Percentiles rank a stretch among this genome's conserved stretches.
Conservation (phyloP, 495 filamentous ascomycete species). For the Diplogelasinospora grovesii region DNA sequence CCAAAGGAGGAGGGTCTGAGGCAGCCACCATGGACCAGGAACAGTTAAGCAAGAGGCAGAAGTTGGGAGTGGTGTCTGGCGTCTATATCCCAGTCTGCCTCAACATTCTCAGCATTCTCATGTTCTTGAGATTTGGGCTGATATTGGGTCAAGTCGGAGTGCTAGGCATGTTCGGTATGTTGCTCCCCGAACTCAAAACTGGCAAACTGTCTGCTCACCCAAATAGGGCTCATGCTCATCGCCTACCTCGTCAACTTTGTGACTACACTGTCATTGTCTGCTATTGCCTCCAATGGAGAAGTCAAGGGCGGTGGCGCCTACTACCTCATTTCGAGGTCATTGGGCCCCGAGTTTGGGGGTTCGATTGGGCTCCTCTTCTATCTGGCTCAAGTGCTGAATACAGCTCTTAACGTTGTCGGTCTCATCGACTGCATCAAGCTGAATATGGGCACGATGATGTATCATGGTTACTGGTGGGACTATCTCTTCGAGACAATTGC, state of each 20-base stretch:
- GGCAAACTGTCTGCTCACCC: too few relatives aligned
- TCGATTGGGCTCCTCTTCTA: conserved; percentile 89
- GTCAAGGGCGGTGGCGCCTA: conserved; percentile 85
- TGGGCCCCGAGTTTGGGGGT: conserved; percentile 88
- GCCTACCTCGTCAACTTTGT: conserved; percentile 74
- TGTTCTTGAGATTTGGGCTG: conserved; percentile 81
- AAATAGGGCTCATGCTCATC: conserved; percentile 59
- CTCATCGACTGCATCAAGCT: conserved; percentile 75
- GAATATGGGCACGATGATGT: conserved; percentile 67
- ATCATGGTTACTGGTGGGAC: conserved; percentile 66
- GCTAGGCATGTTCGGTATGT: conserved; percentile 68
- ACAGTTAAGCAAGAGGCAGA: conserved; percentile 35
- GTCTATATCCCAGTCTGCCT: conserved; percentile 82
- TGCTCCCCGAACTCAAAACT: conserved; percentile 2
- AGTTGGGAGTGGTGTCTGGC: conserved; percentile 68
- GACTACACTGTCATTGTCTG: conserved; percentile 79
- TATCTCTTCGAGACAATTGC: conserved; percentile 74
- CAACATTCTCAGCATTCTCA: conserved; percentile 88
- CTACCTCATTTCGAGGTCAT: conserved; percentile 78
- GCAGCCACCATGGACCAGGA: conserved; percentile 26
- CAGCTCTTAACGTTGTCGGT: conserved; percentile 83
- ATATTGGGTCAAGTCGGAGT: conserved; percentile 74
- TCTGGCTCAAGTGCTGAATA: conserved; percentile 76
- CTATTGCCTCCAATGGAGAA: conserved; percentile 85
- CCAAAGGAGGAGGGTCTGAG: neutral